These are phyloP conservation scores for Ophidiomyces ophidiicola DNA, from an alignment of 2,329 filamentous ascomycete species.

Conservation along the genomic window DNA sequence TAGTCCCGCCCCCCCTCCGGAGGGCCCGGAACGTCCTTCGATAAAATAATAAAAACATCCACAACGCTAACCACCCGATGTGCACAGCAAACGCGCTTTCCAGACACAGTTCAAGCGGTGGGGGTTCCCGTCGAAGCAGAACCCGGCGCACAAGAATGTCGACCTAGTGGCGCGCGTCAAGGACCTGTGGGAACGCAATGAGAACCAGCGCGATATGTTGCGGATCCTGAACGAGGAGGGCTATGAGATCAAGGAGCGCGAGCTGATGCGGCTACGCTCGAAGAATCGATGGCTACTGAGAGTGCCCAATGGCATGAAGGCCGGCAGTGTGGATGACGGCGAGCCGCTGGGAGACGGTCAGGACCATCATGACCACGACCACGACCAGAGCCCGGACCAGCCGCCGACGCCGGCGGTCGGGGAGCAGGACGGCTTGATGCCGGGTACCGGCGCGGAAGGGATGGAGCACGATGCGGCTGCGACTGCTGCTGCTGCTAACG, in stretches of 20 bases:
- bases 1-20: not conserved
- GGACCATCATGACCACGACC: conserved; percentile 20
- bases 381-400: conserved; percentile 13
- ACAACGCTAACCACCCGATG: not conserved
- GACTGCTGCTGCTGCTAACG: not conserved
- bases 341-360: conserved; percentile 9
- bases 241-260: conserved; percentile 57
- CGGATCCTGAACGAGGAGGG: conserved; percentile 58
- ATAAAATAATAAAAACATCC: not conserved
- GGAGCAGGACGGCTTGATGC: not conserved
- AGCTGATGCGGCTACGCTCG: conserved; percentile 56
- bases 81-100: conserved; percentile 54
- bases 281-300: conserved; percentile 58
- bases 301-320: conserved; percentile 47
- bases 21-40: too few species aligned
- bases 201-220: conserved; percentile 61
- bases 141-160: conserved; percentile 57
- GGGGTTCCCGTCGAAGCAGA: conserved; percentile 65
- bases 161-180: conserved; percentile 56
- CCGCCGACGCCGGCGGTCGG: conserved; percentile 13
- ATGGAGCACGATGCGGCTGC: not conserved
- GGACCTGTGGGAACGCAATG: conserved; percentile 66
- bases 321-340: conserved; percentile 20
- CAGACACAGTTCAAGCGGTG: conserved; percentile 66
- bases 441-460: not conserved